Base-by-base conservation (phyloP, 768 basidiomycete genomes). In the Cystobasidium ongulense region DNA sequence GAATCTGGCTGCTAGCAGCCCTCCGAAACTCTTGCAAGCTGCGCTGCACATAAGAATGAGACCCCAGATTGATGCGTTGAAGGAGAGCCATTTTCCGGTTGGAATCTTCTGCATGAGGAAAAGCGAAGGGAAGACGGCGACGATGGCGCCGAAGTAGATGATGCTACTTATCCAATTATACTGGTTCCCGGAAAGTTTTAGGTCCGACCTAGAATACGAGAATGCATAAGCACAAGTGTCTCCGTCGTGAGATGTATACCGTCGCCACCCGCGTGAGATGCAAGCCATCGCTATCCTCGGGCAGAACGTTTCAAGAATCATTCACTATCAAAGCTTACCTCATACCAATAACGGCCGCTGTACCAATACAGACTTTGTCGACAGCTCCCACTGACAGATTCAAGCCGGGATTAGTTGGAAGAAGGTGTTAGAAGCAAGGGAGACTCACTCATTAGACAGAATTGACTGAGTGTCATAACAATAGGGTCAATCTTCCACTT, bases 361-460 rank as follows among this genome's bases (percentile, higher is more conserved):
- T 76, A 8, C 76, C 78, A 15, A 80, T 71, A 46, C 76, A 74
- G 33, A 77, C 76, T 72, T 80, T 79, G 76, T 78, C 78, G 52
- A 76, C 73, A 7, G 75, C 76, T 18, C 77, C 77, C 36, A 67
- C 29, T 31, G n/a, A n/a, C n/a, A n/a, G n/a, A n/a, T n/a, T n/a
- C n/a, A n/a, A n/a, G n/a, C n/a, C n/a, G n/a, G n/a, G n/a, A n/a
- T n/a, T n/a, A n/a, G n/a, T n/a, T n/a, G n/a, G n/a, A n/a, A n/a
- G n/a, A n/a, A n/a, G n/a, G n/a, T n/a, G n/a, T n/a, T n/a, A 13
- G 17, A 7, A 59, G 11, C 25, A 10, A 15, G 29, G 5, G 21
- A 15, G 25, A 35, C 38, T 35, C 33, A 63, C 41, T 68, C 74
- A 75, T 75, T 8, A 76, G 46, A 25, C 74, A 70, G 10, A 78